Conservation (phyloP, 177 flowering plant species). For the Vitis hybrid region DNA sequence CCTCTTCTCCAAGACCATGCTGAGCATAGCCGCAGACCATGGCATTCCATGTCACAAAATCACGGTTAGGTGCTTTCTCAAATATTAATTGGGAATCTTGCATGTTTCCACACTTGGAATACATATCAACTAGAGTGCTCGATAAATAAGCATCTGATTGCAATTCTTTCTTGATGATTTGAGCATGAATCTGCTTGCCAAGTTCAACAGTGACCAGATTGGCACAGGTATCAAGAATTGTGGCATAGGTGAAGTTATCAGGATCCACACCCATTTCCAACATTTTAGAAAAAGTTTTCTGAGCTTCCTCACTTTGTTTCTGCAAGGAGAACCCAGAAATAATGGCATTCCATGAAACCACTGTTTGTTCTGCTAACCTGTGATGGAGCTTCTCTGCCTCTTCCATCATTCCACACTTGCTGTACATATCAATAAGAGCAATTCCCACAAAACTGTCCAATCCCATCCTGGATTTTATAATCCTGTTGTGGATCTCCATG, state of each 20-base stretch:
- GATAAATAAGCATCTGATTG: conserved; percentile 63
- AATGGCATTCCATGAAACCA: conserved; percentile 80
- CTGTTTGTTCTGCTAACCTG: conserved; percentile 40
- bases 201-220: conserved; percentile 70
- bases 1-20: conserved; percentile 73
- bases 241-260: conserved; percentile 83
- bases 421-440: conserved; percentile 80
- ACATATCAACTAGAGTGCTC: conserved; percentile 91
- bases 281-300: conserved; percentile 56
- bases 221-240: conserved; percentile 84
- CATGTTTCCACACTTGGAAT: conserved; percentile 87
- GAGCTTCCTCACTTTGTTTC: conserved; percentile 74
- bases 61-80: conserved; percentile 52
- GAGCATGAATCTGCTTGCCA: conserved; percentile 88
- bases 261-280: conserved; percentile 60
- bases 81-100: conserved; percentile 61
- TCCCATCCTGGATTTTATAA: conserved; percentile 68
- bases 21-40: conserved; percentile 78
- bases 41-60: conserved; percentile 88
- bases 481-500: conserved; percentile 56
- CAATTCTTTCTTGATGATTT: conserved; percentile 64
- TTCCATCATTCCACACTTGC: conserved; percentile 66
- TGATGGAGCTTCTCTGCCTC: conserved; percentile 73
- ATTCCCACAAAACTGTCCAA: conserved; percentile 55
- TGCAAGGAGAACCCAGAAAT: conserved; percentile 69